Evolutionary conservation across 768 basidiomycete genomes (phyloP).

Genomic region (Piloderma croceum): DNA sequence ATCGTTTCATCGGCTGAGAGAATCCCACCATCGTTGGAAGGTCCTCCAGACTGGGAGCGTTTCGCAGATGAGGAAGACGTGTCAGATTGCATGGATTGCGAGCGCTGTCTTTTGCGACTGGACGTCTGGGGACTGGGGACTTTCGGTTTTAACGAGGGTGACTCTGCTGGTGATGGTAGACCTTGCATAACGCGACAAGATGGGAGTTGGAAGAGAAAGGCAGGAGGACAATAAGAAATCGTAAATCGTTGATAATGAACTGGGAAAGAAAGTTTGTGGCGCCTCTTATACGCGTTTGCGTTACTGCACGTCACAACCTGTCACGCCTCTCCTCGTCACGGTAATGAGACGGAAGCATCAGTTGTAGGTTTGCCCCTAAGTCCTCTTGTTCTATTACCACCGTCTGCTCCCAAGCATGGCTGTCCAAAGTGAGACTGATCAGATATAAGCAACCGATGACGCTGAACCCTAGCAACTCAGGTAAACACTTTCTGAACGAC

Average conservation of each 20-base stretch:
- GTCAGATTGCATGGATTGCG: constrained; percentile 70
- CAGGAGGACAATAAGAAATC: too few species aligned
- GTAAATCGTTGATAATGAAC: too few species aligned
- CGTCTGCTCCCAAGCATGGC: constrained; percentile 10
- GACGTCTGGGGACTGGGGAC: constrained; percentile 28
- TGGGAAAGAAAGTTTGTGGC: too few species aligned
- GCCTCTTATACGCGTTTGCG: too few species aligned
- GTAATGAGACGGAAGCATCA: too few species aligned
- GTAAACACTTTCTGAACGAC: constrained; percentile 77
- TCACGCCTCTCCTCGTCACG: too few species aligned
- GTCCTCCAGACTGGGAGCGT: constrained; percentile 69
- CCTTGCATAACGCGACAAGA: too few species aligned
- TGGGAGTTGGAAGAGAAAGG: too few species aligned
- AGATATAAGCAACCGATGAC: background rate
- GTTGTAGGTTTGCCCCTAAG: too few species aligned
- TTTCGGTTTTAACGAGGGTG: constrained; percentile 37
- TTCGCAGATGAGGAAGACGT: constrained; percentile 70
- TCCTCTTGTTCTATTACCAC: too few species aligned
- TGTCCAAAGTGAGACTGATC: constrained; percentile 11
- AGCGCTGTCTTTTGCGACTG: constrained; percentile 66
- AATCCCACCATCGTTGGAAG: constrained; percentile 40
- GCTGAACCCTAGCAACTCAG: constrained; percentile 9
- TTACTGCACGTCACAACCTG: too few species aligned
- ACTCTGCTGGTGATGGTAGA: constrained; percentile 26
- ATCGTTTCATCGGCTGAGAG: constrained; percentile 35